phyloP scores from a whole-genome alignment of 2,329 filamentous ascomycete genomes.

The Clonostachys rhizophaga region DNA sequence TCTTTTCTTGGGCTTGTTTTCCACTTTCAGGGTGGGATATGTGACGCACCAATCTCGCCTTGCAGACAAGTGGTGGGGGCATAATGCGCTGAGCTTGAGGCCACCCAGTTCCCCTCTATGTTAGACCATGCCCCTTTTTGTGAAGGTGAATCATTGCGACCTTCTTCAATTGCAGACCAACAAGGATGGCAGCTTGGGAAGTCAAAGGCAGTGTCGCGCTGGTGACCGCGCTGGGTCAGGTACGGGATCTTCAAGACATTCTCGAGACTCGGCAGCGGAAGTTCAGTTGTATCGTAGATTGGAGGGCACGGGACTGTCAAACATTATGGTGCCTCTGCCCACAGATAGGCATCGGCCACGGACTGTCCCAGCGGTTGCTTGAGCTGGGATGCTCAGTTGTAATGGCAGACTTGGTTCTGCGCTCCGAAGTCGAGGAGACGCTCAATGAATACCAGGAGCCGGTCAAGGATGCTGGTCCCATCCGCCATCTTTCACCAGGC shows the following conservation, averaged over 20 bases:
- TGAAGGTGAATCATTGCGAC: neutral
- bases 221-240: constrained; percentile 5
- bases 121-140: neutral
- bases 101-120: too few relatives aligned
- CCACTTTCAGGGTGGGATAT: too few relatives aligned
- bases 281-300: too few relatives aligned
- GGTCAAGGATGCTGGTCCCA: neutral
- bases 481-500: constrained; percentile 14
- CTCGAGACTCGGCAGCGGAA: too few relatives aligned
- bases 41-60: too few relatives aligned
- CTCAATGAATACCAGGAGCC: constrained; percentile 4
- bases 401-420: constrained; percentile 13
- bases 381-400: constrained; percentile 15
- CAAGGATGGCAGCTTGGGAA: constrained; percentile 4
- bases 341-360: too few relatives aligned
- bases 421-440: constrained; percentile 7
- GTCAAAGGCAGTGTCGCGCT: constrained; percentile 7
- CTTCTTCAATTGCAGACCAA: neutral
- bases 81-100: too few relatives aligned
- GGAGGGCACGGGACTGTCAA: too few relatives aligned
- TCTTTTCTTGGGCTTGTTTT: too few relatives aligned
- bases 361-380: constrained; percentile 10
- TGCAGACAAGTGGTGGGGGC: too few relatives aligned
- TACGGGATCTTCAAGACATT: neutral
- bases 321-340: too few relatives aligned